Conservation (phyloP, 176 grass and related monocot genomes). For the Ensete glaucum region DNA sequence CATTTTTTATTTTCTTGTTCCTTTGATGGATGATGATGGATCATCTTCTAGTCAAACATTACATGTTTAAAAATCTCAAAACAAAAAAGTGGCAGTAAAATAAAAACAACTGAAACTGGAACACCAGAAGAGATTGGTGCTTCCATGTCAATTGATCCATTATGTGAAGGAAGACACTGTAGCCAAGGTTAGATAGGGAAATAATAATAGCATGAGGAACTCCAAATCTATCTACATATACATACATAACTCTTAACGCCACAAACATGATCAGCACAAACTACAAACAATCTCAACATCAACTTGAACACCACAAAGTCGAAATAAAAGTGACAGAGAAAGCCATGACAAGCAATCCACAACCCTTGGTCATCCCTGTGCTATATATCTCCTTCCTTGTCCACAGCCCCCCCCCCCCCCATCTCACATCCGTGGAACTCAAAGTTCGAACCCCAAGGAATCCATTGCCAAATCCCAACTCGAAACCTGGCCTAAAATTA, state of each 20-base stretch:
- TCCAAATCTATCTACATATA: too few species aligned
- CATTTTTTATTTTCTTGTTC: too few species aligned
- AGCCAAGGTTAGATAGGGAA: too few species aligned
- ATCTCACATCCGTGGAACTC: constrained; percentile 47
- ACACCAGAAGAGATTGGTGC: too few species aligned
- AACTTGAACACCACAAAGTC: background rate
- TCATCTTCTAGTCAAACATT: too few species aligned
- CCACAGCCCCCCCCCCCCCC: background rate
- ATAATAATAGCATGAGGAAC: too few species aligned
- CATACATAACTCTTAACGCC: background rate
- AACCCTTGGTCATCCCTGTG: background rate
- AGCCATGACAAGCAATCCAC: background rate
- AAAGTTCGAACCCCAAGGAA: constrained; percentile 49
- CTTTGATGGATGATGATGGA: too few species aligned
- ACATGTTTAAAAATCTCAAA: too few species aligned
- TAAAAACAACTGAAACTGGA: too few species aligned
- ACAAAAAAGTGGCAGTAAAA: too few species aligned
- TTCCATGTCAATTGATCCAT: too few species aligned
- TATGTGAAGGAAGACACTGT: too few species aligned
- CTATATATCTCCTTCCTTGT: background rate
- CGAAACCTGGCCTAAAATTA: constrained; percentile 34
- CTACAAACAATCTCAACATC: background rate
- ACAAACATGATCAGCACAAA: background rate
- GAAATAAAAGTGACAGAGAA: background rate
- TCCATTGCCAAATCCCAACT: background rate